Percentiles rank a stretch among this genome's conserved stretches.
phyloP scores from a whole-genome alignment of 1,284 basidiomycete genomes.

The Cutaneotrichosporon sp. region DNA sequence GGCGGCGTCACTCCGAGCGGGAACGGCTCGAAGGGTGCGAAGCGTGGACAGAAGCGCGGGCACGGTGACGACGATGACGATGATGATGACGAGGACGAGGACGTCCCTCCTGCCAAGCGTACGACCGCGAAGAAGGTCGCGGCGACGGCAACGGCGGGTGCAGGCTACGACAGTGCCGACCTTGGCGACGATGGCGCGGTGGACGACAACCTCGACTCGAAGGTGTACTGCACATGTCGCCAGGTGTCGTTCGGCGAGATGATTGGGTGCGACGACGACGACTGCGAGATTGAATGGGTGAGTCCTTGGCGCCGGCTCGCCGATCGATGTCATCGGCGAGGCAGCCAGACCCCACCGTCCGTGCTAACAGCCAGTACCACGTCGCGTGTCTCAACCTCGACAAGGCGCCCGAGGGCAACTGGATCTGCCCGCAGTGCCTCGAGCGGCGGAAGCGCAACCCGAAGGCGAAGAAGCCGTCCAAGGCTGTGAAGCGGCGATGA shows the following conservation, averaged over 20 bases:
- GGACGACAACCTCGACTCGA: conserved; percentile 62
- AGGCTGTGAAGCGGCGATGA: conserved; percentile 17
- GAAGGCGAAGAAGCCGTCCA: conserved; percentile 33
- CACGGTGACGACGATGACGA: conserved; percentile 38
- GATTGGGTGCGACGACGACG: conserved; percentile 93
- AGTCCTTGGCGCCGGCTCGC: conserved; percentile 53
- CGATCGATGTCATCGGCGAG: too few species aligned
- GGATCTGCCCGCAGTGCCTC: conserved; percentile 70
- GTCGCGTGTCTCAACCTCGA: conserved; percentile 73
- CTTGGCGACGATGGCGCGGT: conserved; percentile 43
- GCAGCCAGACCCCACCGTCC: neutral
- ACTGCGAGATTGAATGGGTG: conserved; percentile 93
- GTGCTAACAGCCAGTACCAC: conserved; percentile 67
- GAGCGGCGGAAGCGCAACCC: conserved; percentile 41
- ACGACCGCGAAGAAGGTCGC: conserved; percentile 20
- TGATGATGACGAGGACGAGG: conserved; percentile 41
- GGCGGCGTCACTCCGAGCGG: conserved; percentile 5
- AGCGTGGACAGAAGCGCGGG: conserved; percentile 32
- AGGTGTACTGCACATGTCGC: conserved; percentile 85
- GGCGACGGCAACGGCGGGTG: neutral
- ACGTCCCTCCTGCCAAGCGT: conserved; percentile 29
- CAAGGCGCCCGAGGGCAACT: conserved; percentile 70
- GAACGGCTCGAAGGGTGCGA: conserved; percentile 1
- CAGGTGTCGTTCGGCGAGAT: conserved; percentile 79
- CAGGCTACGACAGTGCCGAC: conserved; percentile 32